Conservation (phyloP, 1,284 basidiomycete species). For the Fomitopsis schrenkii region DNA sequence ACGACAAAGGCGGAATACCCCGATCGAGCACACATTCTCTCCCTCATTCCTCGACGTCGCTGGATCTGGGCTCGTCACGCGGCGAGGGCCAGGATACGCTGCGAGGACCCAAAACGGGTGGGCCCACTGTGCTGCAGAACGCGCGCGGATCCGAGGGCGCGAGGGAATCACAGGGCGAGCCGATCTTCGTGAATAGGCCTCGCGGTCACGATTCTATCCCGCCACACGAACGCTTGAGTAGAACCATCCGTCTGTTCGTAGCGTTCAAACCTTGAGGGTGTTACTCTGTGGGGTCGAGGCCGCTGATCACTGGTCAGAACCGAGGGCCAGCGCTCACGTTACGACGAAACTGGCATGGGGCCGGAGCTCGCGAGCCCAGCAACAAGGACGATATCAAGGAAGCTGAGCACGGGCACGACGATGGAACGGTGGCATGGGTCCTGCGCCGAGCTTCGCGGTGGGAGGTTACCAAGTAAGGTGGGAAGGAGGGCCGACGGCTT, state of each 20-base stretch:
- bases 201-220: constrained; percentile 7
- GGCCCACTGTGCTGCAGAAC: neutral
- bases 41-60: neutral
- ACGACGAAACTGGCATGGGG: neutral
- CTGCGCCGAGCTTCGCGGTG: neutral
- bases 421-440: neutral
- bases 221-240: constrained; percentile 38
- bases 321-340: neutral
- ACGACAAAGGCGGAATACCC: neutral
- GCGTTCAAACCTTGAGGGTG: constrained; percentile 44
- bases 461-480: neutral
- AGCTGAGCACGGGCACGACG: neutral
- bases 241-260: constrained; percentile 51
- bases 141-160: neutral
- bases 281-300: neutral
- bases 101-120: neutral
- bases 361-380: neutral
- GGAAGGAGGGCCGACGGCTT: neutral
- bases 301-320: neutral
- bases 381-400: neutral
- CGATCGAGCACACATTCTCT: neutral
- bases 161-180: constrained; percentile 2
- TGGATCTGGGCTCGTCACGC: neutral
- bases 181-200: neutral
- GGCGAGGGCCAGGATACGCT: neutral